Percentiles rank a stretch among this genome's conserved stretches.
These are phyloP conservation scores for Agapanthus africanus DNA, from an alignment of 106 monocot species.

Conservation along the genomic window DNA sequence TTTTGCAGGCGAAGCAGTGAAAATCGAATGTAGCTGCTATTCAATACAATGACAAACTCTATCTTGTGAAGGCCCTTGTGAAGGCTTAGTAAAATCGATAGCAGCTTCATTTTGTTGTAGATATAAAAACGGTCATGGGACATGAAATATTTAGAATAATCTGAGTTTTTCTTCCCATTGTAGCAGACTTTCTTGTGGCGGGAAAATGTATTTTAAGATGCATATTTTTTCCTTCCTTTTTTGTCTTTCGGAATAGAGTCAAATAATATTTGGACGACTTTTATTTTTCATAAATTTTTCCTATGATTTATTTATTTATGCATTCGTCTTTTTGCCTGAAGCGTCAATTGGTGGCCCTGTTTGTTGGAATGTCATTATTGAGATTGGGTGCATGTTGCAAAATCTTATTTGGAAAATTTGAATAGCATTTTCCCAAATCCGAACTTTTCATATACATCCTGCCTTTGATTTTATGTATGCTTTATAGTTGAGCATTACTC, in stretches of 20 bases:
- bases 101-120: slow-evolving; percentile 7
- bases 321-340: background rate
- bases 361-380: background rate
- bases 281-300: background rate
- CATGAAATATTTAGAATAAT: slow-evolving; percentile 8
- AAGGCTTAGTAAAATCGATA: background rate
- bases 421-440: too few relatives aligned
- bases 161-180: background rate
- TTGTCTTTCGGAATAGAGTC: background rate
- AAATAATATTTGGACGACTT: background rate
- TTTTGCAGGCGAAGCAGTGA: too few relatives aligned
- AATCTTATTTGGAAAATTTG: too few relatives aligned
- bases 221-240: too few relatives aligned
- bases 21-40: background rate
- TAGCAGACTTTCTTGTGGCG: background rate
- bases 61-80: too few relatives aligned
- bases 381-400: background rate
- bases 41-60: background rate
- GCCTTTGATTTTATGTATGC: too few relatives aligned
- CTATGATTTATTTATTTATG: background rate
- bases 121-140: background rate
- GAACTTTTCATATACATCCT: too few relatives aligned
- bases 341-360: background rate
- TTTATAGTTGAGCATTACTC: too few relatives aligned
- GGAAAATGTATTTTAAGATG: background rate